Evolutionary conservation across 1,284 basidiomycete genomes (phyloP).

Genomic region (Omphalotus olearius): DNA sequence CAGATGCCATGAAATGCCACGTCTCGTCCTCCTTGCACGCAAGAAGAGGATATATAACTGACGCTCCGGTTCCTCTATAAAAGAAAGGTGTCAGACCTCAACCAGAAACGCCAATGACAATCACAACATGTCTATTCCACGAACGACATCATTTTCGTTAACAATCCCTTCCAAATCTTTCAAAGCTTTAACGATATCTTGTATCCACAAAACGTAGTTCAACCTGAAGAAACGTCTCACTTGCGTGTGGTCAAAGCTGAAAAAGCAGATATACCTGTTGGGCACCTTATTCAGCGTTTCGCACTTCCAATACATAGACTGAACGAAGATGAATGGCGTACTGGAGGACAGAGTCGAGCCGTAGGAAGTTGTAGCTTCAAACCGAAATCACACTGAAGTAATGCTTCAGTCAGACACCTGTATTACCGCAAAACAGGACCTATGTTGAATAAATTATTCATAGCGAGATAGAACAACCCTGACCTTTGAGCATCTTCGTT

Average conservation of each 20-base stretch:
- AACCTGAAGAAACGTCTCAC: not conserved
- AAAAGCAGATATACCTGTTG: slow-evolving; percentile 2
- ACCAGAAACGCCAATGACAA: not conserved
- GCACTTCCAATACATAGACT: not conserved
- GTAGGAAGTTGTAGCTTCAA: slow-evolving; percentile 59
- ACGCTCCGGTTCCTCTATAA: slow-evolving; percentile 83
- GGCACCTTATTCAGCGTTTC: slow-evolving; percentile 5
- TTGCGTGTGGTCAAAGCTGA: not conserved
- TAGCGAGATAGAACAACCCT: not conserved
- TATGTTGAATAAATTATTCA: not conserved
- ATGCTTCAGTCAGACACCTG: slow-evolving; percentile 73
- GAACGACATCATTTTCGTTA: slow-evolving; percentile 15
- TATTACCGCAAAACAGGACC: not conserved
- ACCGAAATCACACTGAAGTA: slow-evolving; percentile 73
- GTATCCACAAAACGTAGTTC: slow-evolving; percentile 51
- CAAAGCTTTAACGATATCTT: slow-evolving; percentile 44
- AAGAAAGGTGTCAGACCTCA: not conserved
- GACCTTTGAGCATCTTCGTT: slow-evolving; percentile 68
- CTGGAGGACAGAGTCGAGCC: slow-evolving; percentile 83
- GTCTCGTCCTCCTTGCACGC: slow-evolving; percentile 50
- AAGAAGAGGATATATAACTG: slow-evolving; percentile 86
- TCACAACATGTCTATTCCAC: slow-evolving; percentile 55
- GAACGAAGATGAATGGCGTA: slow-evolving; percentile 26
- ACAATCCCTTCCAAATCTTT: slow-evolving; percentile 3
- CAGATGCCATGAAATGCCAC: slow-evolving; percentile 70